Conservation (phyloP, 345 rosid genomes). For the Diplotaxis tenuifolia region DNA sequence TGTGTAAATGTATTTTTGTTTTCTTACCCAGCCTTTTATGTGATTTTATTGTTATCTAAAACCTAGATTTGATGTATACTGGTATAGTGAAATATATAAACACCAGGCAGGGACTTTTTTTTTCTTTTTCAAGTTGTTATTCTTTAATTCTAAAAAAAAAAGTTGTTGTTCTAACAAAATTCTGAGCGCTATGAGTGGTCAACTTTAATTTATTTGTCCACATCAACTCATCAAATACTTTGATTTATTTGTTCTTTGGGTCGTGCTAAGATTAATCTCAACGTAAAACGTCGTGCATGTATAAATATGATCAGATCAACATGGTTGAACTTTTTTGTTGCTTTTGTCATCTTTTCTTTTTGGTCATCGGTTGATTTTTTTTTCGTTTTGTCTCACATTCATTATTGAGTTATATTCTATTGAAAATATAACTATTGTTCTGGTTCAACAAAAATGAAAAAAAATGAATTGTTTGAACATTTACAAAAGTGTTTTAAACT, state of each 20-base stretch:
- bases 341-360: not conserved
- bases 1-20: conserved; percentile 19
- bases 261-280: not conserved
- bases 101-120: not conserved
- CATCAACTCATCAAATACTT: not conserved
- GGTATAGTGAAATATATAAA: not conserved
- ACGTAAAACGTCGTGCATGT: not conserved
- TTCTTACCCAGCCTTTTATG: not conserved
- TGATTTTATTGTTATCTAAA: not conserved
- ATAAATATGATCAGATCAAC: not conserved
- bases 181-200: not conserved
- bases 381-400: not conserved
- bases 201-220: too few species aligned
- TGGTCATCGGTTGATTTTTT: not conserved
- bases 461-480: not conserved
- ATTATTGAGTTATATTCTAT: not conserved
- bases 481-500: not conserved
- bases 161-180: too few species aligned
- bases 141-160: too few species aligned
- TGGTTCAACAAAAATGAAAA: not conserved
- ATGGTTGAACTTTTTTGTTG: not conserved
- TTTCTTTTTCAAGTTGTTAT: not conserved
- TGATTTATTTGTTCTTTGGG: not conserved
- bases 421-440: not conserved
- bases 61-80: not conserved